Evolutionary conservation across 768 basidiomycete species (phyloP), one percentile per base, ranked within the genome.

Genomic region (Xerocomellus chrysenteron): DNA sequence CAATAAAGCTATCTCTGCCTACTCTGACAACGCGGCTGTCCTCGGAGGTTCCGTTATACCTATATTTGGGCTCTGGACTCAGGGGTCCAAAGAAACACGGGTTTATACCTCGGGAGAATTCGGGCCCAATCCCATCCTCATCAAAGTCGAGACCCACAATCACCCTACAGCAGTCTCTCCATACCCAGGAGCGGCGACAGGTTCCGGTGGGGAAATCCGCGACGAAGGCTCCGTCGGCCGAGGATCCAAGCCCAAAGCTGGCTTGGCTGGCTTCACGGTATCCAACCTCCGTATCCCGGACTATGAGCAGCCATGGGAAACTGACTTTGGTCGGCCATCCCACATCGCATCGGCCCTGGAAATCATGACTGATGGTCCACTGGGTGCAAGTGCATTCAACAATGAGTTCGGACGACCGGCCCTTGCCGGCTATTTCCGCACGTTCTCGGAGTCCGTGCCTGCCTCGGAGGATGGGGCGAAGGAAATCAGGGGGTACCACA

Each of bases 61-160:
- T 26, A 83, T 91, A 28, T 98, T 98, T 68, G 81, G 84, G 32
- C 79, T 85, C 19, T 73, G 77, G 72, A 7, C 65, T 58, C 17
- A 64, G 62, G 50, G 44, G 14, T 49, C 67, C 26, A 58, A 62
- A 6, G 47, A 63, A 56, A 21, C 55, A 30, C 73, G 74, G 49
- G 61, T 82, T 2, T 98, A 98, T 70, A 66, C 74, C 40, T 74
- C 84, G 3, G 68, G 74, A 16, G 67, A 74, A 24, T 62, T 78
- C 26, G 94, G 95, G 69, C 78, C 86, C 12, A 90, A 92, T 77
- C 92, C 86, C 14, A 90, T 99, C 54, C 80, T 98, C 24, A 86
- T 94, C 77, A 99, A 99, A 75, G 97, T 98, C 56, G 97, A 98
- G 75, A 99, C 97, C 3, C 97, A 99, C 73, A 99, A 99, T 69